Evolutionary conservation across 2,329 filamentous ascomycete genomes (phyloP), one percentile per base, ranked within the genome.

Genomic region (Claviceps fusiformis): DNA sequence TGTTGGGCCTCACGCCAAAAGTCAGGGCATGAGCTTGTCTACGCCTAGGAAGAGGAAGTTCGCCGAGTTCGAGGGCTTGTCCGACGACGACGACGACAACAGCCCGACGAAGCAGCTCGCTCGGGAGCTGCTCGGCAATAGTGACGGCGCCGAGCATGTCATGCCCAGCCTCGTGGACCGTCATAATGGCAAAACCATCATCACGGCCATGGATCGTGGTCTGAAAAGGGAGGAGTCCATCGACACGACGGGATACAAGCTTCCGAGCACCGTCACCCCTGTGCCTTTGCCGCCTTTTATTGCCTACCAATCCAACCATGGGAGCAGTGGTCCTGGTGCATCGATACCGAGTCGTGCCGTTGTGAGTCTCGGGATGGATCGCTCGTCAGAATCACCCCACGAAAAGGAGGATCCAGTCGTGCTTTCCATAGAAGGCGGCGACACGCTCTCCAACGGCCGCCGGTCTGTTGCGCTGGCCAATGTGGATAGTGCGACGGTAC

Each of bases 1-100:
- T 5, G 3, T 9, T 11, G 24, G 19, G 24, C 58, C 58, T 1
- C 59, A 60, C 19, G 63, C 63, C 3, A 68, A 63, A 56, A 64
- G 61, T 51, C 63, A 65, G 0, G 64, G 64, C 5, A 68, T 72
- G 62, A 69, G 65, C 48, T 59, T 72, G 2, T 67, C 65, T 1
- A 71, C 67, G 1, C 71, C 71, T 2, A 61, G 64, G 1, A 72
- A 73, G 59, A 58, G 58, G 1, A 62, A 61, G 7, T 47, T 68
- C 19, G 55, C 59, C 13, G 67, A 67, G 1, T 67, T 69, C 52
- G 65, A 65, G 31, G 64, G 58, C 0, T 31, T 65, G 0, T 67
- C 66, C 1, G 67, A 65, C 35, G 65, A 68, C 0, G 65, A 68
- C 0, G 65, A 68, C 5, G n/a, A n/a, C n/a, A 55, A 56, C 6